A percentile compares a stretch with the other conserved stretches of the same genome.
These are phyloP conservation scores for Ogataea zsoltii DNA, from an alignment of 805 yeast genomes.

Conservation along the genomic window DNA sequence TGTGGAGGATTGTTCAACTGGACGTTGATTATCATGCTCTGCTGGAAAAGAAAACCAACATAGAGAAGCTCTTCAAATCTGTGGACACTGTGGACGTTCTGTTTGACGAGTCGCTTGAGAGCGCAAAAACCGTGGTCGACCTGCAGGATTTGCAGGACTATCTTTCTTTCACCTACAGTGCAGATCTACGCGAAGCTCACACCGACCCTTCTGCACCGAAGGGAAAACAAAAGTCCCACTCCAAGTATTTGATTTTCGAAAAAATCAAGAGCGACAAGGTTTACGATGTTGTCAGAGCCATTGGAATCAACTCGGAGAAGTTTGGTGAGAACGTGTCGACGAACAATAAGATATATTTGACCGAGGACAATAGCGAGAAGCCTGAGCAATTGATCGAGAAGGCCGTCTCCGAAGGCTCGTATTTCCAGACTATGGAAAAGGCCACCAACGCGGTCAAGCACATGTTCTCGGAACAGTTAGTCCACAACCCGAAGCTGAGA, in stretches of 20 bases:
- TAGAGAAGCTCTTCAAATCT: slow-evolving; percentile 54
- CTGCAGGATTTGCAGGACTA: slow-evolving; percentile 87
- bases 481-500: slow-evolving; percentile 78
- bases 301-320: slow-evolving; percentile 77
- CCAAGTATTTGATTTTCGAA: slow-evolving; percentile 63
- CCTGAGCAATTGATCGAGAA: slow-evolving; percentile 62
- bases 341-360: slow-evolving; percentile 66
- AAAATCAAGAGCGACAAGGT: slow-evolving; percentile 65
- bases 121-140: slow-evolving; percentile 68
- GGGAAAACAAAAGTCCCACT: slow-evolving; percentile 47
- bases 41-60: slow-evolving; percentile 63
- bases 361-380: slow-evolving; percentile 62
- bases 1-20: slow-evolving; percentile 86
- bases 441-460: slow-evolving; percentile 70
- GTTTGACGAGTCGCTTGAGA: slow-evolving; percentile 53
- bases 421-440: slow-evolving; percentile 56
- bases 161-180: slow-evolving; percentile 70
- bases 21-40: slow-evolving; percentile 89
- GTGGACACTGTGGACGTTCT: slow-evolving; percentile 60
- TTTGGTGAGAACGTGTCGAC: slow-evolving; percentile 78
- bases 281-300: slow-evolving; percentile 63
- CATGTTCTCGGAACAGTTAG: slow-evolving; percentile 76
- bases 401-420: slow-evolving; percentile 36
- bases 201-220: slow-evolving; percentile 21
- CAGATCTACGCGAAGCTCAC: slow-evolving; percentile 49